These are phyloP conservation scores for Limonium bicolor DNA, from an alignment of 148 eudicot genomes.

Conservation along the genomic window DNA sequence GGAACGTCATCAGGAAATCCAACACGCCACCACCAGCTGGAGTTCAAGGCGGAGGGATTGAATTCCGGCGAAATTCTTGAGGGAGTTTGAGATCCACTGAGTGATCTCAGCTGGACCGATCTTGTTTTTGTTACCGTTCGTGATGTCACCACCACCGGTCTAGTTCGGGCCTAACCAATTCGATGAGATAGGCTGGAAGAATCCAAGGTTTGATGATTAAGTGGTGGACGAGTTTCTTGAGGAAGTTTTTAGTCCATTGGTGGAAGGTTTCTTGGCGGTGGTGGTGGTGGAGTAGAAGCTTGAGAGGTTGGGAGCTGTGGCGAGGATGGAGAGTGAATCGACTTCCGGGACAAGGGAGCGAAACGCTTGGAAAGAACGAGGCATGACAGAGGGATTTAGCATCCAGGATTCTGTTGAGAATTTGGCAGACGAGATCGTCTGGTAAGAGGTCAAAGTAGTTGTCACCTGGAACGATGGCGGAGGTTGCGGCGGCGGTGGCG, in stretches of 20 bases:
- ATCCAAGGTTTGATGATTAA: constrained; percentile 17
- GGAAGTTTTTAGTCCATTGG: constrained; percentile 5
- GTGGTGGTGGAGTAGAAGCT: not conserved
- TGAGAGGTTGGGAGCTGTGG: not conserved
- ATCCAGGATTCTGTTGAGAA: constrained; percentile 35
- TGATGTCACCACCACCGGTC: not conserved
- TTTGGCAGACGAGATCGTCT: constrained; percentile 22
- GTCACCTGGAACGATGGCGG: too few relatives aligned
- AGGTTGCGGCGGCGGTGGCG: too few relatives aligned
- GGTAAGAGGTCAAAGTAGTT: constrained; percentile 50
- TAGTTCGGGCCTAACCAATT: not conserved
- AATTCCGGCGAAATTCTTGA: constrained; percentile 26
- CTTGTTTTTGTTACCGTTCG: constrained; percentile 2
- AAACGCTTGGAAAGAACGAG: constrained; percentile 31
- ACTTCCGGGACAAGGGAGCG: constrained; percentile 22
- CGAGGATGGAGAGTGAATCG: constrained; percentile 19
- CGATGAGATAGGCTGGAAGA: not conserved
- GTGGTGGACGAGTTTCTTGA: constrained; percentile 14
- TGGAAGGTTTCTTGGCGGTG: not conserved
- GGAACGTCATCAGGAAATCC: constrained; percentile 13
- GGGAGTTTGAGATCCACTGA: constrained; percentile 13
- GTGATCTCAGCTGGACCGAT: constrained; percentile 10
- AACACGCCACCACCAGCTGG: constrained; percentile 28
- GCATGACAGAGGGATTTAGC: constrained; percentile 33
- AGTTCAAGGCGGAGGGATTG: constrained; percentile 20